Percentiles rank a stretch among this genome's conserved stretches.
Evolutionary conservation across 2,329 filamentous ascomycete species (phyloP).

Genomic region (Fonsecaea monophora): DNA sequence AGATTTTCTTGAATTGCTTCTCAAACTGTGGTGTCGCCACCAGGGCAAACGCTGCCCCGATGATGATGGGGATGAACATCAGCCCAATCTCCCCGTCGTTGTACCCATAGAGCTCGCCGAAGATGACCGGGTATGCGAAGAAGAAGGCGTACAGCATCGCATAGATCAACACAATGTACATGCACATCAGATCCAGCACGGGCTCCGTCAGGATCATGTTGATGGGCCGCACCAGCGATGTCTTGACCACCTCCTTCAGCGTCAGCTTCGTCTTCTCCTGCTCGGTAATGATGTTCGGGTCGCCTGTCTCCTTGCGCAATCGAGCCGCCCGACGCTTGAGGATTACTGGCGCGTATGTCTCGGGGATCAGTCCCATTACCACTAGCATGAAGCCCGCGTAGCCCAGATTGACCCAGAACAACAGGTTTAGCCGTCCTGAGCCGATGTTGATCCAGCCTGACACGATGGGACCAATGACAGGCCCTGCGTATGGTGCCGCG

Average conservation of each 20-base stretch:
- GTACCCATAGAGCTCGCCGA: constrained; percentile 79
- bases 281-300: constrained; percentile 46
- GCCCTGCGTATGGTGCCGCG: constrained; percentile 61
- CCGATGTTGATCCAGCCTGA: constrained; percentile 65
- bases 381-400: constrained; percentile 58
- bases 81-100: constrained; percentile 75
- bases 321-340: constrained; percentile 58
- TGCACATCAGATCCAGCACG: constrained; percentile 80
- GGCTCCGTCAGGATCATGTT: constrained; percentile 66
- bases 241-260: constrained; percentile 48
- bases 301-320: constrained; percentile 58
- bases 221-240: constrained; percentile 53
- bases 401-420: constrained; percentile 69
- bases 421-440: constrained; percentile 42
- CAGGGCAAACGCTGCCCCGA: constrained; percentile 70
- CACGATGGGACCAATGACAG: constrained; percentile 63
- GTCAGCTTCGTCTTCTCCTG: constrained; percentile 52
- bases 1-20: constrained; percentile 62
- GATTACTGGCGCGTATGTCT: constrained; percentile 63
- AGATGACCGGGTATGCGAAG: constrained; percentile 66
- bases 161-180: constrained; percentile 84
- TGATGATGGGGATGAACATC: constrained; percentile 83
- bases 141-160: constrained; percentile 63
- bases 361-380: constrained; percentile 59
- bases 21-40: constrained; percentile 70